A percentile compares a stretch with the other conserved stretches of the same genome.
Evolutionary conservation across 306 rosid genomes (phyloP).

Genomic region (Quercus aquifolioides): DNA sequence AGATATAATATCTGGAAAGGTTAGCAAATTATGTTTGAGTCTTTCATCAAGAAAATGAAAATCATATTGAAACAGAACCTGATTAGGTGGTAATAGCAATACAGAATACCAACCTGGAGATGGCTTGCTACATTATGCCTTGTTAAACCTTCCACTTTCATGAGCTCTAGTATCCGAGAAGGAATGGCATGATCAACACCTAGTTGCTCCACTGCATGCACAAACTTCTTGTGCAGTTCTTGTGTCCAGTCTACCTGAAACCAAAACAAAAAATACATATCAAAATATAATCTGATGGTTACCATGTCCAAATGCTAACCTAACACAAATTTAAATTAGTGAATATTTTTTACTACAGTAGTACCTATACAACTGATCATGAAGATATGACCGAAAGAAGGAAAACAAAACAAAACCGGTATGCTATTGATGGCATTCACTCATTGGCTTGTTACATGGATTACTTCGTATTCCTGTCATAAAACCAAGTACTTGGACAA

Average conservation of each 20-base stretch:
- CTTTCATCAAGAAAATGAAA: not conserved
- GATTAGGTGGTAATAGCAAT: slow-evolving; percentile 12
- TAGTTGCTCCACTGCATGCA: slow-evolving; percentile 87
- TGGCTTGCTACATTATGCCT: slow-evolving; percentile 99
- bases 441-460: too few relatives aligned
- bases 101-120: slow-evolving; percentile 74
- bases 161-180: slow-evolving; percentile 89
- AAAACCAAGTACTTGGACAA: not conserved
- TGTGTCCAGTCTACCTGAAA: slow-evolving; percentile 94
- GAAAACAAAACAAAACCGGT: not conserved
- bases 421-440: not conserved
- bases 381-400: not conserved
- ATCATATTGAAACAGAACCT: not conserved
- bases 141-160: slow-evolving; percentile 90
- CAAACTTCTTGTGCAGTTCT: slow-evolving; percentile 85
- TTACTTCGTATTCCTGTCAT: not conserved
- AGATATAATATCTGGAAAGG: not conserved
- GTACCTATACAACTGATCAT: not conserved
- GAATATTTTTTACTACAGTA: not conserved
- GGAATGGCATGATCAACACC: slow-evolving; percentile 99
- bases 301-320: not conserved
- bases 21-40: not conserved
- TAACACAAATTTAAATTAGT: not conserved
- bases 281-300: slow-evolving; percentile 3
- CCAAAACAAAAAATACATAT: slow-evolving; percentile 15